phyloP scores from a whole-genome alignment of 1,139 yeast genomes.

The Diutina scorzettiae region DNA sequence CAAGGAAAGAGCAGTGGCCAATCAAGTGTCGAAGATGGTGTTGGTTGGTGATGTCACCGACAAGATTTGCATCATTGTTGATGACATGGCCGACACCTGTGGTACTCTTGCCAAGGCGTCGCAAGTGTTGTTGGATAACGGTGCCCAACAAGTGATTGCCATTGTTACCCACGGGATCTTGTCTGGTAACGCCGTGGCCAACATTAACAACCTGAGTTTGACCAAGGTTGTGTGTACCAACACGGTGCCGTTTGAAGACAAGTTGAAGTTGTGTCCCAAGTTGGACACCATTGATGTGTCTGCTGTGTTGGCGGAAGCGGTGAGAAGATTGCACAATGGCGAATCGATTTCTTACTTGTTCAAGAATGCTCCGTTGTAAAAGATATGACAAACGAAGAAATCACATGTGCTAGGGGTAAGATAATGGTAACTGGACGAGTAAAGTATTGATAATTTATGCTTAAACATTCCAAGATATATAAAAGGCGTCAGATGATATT shows the following conservation, averaged over 20 bases:
- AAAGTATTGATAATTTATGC: too few species aligned
- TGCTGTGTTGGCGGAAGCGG: conserved; percentile 83
- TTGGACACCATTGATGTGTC: conserved; percentile 79
- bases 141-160: conserved; percentile 79
- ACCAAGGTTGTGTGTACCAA: conserved; percentile 89
- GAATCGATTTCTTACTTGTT: conserved; percentile 90
- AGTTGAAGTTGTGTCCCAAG: conserved; percentile 49
- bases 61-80: conserved; percentile 75
- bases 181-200: conserved; percentile 78
- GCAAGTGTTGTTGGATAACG: conserved; percentile 79
- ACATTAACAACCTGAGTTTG: conserved; percentile 57
- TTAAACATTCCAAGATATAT: too few species aligned
- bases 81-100: conserved; percentile 90
- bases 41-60: conserved; percentile 86
- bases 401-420: too few species aligned
- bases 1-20: conserved; percentile 84
- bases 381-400: too few species aligned
- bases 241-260: conserved; percentile 75
- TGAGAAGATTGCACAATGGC: conserved; percentile 92
- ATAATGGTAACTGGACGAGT: too few species aligned
- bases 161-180: conserved; percentile 88
- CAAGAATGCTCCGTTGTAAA: conserved; percentile 41
- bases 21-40: conserved; percentile 67
- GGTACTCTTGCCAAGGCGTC: conserved; percentile 91
- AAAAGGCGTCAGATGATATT: too few species aligned